Conservation (phyloP, 805 yeast genomes). For the Spathaspora gorwiae region DNA sequence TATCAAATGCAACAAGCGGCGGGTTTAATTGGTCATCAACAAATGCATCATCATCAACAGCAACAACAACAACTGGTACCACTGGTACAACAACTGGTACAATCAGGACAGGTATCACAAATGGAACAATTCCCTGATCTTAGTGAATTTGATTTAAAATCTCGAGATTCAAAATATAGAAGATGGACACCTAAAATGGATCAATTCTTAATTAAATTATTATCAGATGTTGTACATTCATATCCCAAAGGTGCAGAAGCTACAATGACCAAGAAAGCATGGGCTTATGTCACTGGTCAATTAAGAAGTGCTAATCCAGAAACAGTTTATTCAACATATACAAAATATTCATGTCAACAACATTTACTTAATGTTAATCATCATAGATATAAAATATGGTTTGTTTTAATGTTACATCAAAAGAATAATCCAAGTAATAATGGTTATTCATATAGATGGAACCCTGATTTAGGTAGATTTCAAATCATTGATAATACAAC, state of each 20-base stretch:
- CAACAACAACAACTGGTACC: neutral
- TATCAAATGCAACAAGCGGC: slow-evolving; percentile 8
- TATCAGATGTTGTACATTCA: slow-evolving; percentile 34
- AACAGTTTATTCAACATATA: slow-evolving; percentile 36
- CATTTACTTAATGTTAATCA: slow-evolving; percentile 34
- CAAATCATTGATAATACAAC: slow-evolving; percentile 26
- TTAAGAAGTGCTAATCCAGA: slow-evolving; percentile 34
- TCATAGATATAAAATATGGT: slow-evolving; percentile 34
- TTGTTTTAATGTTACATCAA: slow-evolving; percentile 26
- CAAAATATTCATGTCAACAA: slow-evolving; percentile 36
- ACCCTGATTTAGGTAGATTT: slow-evolving; percentile 29
- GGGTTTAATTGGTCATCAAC: neutral
- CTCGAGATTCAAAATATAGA: slow-evolving; percentile 32
- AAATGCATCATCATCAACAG: neutral
- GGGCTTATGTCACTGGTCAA: slow-evolving; percentile 35
- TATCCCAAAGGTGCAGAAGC: slow-evolving; percentile 26
- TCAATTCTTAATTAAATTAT: slow-evolving; percentile 24
- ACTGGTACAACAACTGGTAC: neutral
- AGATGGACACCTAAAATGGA: slow-evolving; percentile 39
- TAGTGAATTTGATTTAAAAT: slow-evolving; percentile 27
- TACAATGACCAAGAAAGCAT: slow-evolving; percentile 32
- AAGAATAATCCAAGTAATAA: slow-evolving; percentile 11
- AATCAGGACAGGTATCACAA: neutral
- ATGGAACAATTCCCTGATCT: slow-evolving; percentile 12
- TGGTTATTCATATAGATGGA: slow-evolving; percentile 32